Evolutionary conservation across 257 asterid genomes (phyloP), one percentile per base, ranked within the genome.

Genomic region (Solanum tarapatanum): DNA sequence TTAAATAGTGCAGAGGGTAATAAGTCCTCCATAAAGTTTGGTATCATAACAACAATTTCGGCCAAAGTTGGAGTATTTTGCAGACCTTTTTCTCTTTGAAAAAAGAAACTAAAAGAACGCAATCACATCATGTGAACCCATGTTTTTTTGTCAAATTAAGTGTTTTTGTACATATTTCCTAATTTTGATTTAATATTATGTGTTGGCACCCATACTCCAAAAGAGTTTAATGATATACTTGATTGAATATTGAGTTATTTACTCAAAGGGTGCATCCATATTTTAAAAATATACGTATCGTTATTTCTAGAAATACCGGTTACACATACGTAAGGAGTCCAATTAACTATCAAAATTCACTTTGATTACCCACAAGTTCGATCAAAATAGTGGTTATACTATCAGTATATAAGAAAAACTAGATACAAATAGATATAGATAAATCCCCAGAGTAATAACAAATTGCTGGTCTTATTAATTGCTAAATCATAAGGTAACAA

Each of bases 61-160:
- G 0, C 43, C 43, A 39, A 39, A 39, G 4, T 39, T 39, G 1
- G 0, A 2, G 4, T 39, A 8, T 39, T 0, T 39, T 39, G 2
- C 12, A 39, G 0, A 39, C 12, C 12, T 39, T 39, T 39, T 39
- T 39, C 43, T 3, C 43, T 4, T 3, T 2, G 45, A 41, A 41
- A 41, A 21, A 8, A 58, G 17, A 45, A 45, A 45, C 55, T 45
- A 45, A 45, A 45, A 12, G 17, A 45, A 45, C 2, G 2, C 55
- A 13, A 45, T 45, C 55, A 45, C 55, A 45, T 43, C 16, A 43
- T 43, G 51, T 11, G 16, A 43, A 43, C 55, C 55, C 55, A 12
- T 45, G 19, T 12, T 43, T 11, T 43, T 43, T 43, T 43, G 24
- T 23, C 26, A 58, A 58, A 58, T 19, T 8, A 7, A 19, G 11